These are phyloP conservation scores for Neoarthrinium moseri DNA, from an alignment of 2,329 filamentous ascomycete species.

Conservation along the genomic window DNA sequence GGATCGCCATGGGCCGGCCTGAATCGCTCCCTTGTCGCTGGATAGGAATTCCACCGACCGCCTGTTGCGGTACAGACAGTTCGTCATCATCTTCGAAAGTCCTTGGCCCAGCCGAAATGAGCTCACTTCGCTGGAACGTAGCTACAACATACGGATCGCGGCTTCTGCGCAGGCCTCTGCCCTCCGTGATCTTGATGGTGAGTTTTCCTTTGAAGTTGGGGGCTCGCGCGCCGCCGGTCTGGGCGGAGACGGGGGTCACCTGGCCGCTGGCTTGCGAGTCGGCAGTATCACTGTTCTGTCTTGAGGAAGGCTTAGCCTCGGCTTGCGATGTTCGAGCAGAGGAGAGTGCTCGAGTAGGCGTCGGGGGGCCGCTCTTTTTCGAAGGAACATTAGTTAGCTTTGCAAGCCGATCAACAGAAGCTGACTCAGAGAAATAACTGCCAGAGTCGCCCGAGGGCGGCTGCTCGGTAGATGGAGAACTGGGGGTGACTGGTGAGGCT, in stretches of 20 bases:
- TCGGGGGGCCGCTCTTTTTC: slow-evolving; percentile 88
- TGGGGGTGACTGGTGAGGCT: slow-evolving; percentile 50
- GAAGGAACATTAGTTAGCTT: slow-evolving; percentile 84
- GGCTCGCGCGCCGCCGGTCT: slow-evolving; percentile 55
- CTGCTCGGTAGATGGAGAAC: slow-evolving; percentile 46
- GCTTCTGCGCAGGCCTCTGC: slow-evolving; percentile 75
- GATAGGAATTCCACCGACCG: slow-evolving; percentile 56
- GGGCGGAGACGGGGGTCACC: slow-evolving; percentile 47
- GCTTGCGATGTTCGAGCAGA: slow-evolving; percentile 52
- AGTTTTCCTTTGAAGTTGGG: slow-evolving; percentile 81
- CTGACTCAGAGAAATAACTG: slow-evolving; percentile 49
- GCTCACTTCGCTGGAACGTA: slow-evolving; percentile 94
- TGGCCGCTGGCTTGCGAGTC: slow-evolving; percentile 45
- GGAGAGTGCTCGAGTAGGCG: slow-evolving; percentile 85
- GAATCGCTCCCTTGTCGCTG: slow-evolving; percentile 76
- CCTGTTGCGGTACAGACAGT: slow-evolving; percentile 45
- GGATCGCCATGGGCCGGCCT: slow-evolving; percentile 86
- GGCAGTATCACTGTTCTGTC: slow-evolving; percentile 34
- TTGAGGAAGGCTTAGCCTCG: slow-evolving; percentile 36
- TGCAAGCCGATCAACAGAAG: slow-evolving; percentile 68
- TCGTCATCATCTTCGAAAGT: slow-evolving; percentile 62
- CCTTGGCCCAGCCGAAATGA: slow-evolving; percentile 85
- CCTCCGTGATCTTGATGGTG: slow-evolving; percentile 84
- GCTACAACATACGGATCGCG: slow-evolving; percentile 93
- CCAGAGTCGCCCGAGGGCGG: slow-evolving; percentile 33